These are phyloP conservation scores for Calamus simplicifolius DNA, from an alignment of 176 grass and related monocot species.

Conservation along the genomic window DNA sequence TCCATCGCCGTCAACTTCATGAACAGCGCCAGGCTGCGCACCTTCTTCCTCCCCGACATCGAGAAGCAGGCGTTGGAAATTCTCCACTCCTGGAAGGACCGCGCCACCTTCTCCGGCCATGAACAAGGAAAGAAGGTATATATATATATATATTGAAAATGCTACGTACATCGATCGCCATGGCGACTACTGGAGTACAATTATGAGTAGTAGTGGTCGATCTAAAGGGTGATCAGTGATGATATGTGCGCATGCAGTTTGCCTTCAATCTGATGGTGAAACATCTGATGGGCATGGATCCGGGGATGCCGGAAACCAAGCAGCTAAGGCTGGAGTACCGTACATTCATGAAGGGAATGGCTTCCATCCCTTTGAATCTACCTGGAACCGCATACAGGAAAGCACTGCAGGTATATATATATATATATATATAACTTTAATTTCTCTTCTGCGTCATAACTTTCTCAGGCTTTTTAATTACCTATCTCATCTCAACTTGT, in stretches of 20 bases:
- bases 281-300: conserved; percentile 28
- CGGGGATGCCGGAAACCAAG: conserved; percentile 15
- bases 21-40: conserved; percentile 13
- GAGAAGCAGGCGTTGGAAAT: conserved; percentile 15
- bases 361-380: conserved; percentile 21
- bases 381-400: conserved; percentile 33
- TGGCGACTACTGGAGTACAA: no score
- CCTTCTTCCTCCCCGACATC: conserved; percentile 15
- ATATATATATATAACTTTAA: no score
- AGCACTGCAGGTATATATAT: conserved; percentile 29
- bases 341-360: conserved; percentile 38
- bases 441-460: not conserved
- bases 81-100: conserved; percentile 25
- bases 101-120: conserved; percentile 12
- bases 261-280: conserved; percentile 39
- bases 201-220: no score
- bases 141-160: no score
- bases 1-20: conserved; percentile 29
- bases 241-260: conserved; percentile 18
- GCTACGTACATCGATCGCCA: not conserved
- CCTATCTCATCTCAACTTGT: not conserved
- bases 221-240: no score
- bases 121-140: conserved; percentile 34
- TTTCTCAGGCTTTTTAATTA: not conserved
- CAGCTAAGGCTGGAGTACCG: conserved; percentile 27